These are phyloP conservation scores for Gentiana straminea DNA, from an alignment of 257 asterid genomes.

Conservation along the genomic window DNA sequence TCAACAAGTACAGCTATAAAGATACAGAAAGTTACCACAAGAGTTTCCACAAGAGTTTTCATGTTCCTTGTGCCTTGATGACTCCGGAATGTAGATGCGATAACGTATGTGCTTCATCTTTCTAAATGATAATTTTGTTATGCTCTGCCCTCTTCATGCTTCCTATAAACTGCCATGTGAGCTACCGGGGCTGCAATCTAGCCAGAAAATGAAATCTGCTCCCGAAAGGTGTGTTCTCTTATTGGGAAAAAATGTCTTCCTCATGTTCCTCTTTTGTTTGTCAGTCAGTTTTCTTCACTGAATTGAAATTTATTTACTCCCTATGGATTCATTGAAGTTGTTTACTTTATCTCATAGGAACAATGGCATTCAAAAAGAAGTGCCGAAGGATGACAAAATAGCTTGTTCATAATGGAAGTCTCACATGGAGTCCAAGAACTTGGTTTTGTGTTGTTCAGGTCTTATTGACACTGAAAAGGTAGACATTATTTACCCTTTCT, in stretches of 20 bases:
- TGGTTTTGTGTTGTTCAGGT: constrained; percentile 72
- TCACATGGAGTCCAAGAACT: constrained; percentile 35
- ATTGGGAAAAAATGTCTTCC: background rate
- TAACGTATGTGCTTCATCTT: constrained; percentile 30
- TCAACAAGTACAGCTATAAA: constrained; percentile 77
- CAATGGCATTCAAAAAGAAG: constrained; percentile 17
- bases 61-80: constrained; percentile 84
- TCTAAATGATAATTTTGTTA: constrained; percentile 66
- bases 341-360: constrained; percentile 24
- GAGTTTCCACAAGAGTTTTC: constrained; percentile 85
- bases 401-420: constrained; percentile 33
- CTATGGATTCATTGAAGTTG: background rate
- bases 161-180: constrained; percentile 54
- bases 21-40: constrained; percentile 41
- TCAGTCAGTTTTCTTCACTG: too few relatives aligned
- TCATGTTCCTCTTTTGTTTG: background rate
- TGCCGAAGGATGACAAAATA: constrained; percentile 20
- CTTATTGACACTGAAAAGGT: constrained; percentile 62
- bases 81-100: constrained; percentile 89
- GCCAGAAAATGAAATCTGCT: constrained; percentile 28
- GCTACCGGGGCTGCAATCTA: constrained; percentile 26
- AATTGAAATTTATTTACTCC: background rate
- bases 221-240: constrained; percentile 30
- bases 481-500: constrained; percentile 1
- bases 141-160: constrained; percentile 78